Base-by-base conservation (phyloP, 495 filamentous ascomycete genomes). In the Terfezia boudieri region DNA sequence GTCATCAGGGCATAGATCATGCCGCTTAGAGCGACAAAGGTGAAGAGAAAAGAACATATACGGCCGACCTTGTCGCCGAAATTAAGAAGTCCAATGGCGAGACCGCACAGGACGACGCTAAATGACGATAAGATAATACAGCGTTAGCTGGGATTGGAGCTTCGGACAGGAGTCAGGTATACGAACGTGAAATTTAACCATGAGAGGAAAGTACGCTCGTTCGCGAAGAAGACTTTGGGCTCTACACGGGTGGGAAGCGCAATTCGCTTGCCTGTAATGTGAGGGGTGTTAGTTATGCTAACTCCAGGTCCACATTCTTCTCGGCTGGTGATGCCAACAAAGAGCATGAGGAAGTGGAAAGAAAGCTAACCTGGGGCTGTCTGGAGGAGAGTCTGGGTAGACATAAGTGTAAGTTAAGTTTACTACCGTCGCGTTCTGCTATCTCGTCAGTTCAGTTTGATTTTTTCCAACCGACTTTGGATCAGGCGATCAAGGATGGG, bases 151-250 rank as follows among this genome's bases (percentile, higher is more conserved):
- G 4, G 26, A 32, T 32, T 32, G 26, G 4, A 7, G 26, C 26
- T 32, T 32, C 26, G 26, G 26, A 7, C 26, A 32, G 26, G 26
- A 32, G 26, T 32, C 26, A 5, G 26, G 26, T 32, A 7, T 32
- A 46, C 41, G 12, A 14, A 46, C 41, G 41, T 46, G 76, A 96
- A 96, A 74, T 96, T 96, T 61, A 99, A 83, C 92, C 92, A 99
- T 65, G 84, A 90, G 63, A 99, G 80, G 64, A 96, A 99, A 43
- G 90, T 99, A 53, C 90, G 87, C 73, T 99, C 90, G 73, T 96
- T 96, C 68, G 90, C 90, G 75, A 99, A 99, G 79, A 96, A 99
- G 71, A 98, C 90, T 70, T 99, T 99, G 41, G 90, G 90, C 67
- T 99, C 90, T 68, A 99, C 88, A 58, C 90, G 87, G 46, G 87